Evolutionary conservation across 139 green algal genomes (phyloP), one percentile per base, ranked within the genome.

Genomic region (Chlorella sp.): DNA sequence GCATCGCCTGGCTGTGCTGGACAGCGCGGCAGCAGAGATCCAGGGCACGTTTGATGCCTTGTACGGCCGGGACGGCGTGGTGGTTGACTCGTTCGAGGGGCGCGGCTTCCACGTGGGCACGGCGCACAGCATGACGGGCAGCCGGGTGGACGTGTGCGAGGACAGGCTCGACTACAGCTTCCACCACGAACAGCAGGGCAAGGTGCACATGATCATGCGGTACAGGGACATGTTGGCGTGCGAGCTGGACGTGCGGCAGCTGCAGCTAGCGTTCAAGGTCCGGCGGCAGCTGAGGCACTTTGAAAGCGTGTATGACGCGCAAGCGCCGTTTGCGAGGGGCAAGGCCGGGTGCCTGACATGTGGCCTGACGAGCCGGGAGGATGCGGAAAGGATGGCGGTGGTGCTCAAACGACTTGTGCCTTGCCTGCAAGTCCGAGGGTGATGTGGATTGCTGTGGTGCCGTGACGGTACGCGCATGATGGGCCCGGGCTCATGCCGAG

Each of bases 151-250:
- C 61, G 61, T 67, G 27, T 67, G 61, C 14, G 29, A 67, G n/a
- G 61, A 67, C 61, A 26, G 61, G 27, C n/a, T 67, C n/a, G 61
- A 67, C 27, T 67, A 36, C n/a, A 36, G 14, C 23, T 67, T 67
- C 34, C 23, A 22, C 2, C 61, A 67, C 61, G 27, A 26, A 2
- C n/a, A 27, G 2, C 23, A 67, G 61, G 61, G 61, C 61, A 67
- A 67, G n/a, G 61, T 67, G 61, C 61, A 67, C 61, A 67, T 67
- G 61, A 35, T 67, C 61, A 67, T 67, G 61, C 29, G 61, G 61
- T 67, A 67, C 61, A 34, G n/a, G 27, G 61, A 67, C 61, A 67
- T 67, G 23, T 17, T 35, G 23, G n/a, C n/a, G 2, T 27, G 23
- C 3, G 61, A 67, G 61, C 61, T 67, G 3, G 14, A 67, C 61